Evolutionary conservation across 345 rosid genomes (phyloP).

Genomic region (Jatropha curcas): DNA sequence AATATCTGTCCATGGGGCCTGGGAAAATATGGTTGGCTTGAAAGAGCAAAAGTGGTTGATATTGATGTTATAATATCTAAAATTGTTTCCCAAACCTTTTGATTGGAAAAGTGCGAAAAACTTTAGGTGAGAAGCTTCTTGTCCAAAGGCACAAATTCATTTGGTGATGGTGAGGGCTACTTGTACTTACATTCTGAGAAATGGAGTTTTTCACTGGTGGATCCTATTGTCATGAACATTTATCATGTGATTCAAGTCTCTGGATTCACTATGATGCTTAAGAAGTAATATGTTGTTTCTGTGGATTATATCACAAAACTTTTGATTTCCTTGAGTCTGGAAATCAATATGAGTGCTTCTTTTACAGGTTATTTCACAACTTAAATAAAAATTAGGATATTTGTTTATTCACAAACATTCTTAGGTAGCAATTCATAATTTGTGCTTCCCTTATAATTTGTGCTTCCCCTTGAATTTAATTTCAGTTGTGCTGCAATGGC

Average conservation of each 20-base stretch:
- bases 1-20: not conserved
- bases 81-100: no score
- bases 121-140: not conserved
- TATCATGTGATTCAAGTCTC: not conserved
- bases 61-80: not conserved
- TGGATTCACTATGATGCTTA: no score
- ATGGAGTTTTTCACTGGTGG: not conserved
- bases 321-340: no score
- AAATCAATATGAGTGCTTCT: not conserved
- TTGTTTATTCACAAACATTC: no score
- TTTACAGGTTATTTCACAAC: not conserved
- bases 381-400: not conserved
- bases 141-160: constrained; percentile 6
- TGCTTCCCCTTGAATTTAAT: constrained; percentile 56
- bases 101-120: not conserved
- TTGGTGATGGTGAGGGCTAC: not conserved
- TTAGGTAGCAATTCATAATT: not conserved
- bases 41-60: not conserved
- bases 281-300: no score
- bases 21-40: not conserved
- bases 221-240: not conserved
- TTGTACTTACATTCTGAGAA: not conserved
- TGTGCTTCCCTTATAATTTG: not conserved
- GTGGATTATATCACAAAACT: no score
- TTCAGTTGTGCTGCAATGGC: no score